A percentile compares a stretch with the other conserved stretches of the same genome.
Conservation (phyloP, 208 protist genomes). For the Lotmaria passim region DNA sequence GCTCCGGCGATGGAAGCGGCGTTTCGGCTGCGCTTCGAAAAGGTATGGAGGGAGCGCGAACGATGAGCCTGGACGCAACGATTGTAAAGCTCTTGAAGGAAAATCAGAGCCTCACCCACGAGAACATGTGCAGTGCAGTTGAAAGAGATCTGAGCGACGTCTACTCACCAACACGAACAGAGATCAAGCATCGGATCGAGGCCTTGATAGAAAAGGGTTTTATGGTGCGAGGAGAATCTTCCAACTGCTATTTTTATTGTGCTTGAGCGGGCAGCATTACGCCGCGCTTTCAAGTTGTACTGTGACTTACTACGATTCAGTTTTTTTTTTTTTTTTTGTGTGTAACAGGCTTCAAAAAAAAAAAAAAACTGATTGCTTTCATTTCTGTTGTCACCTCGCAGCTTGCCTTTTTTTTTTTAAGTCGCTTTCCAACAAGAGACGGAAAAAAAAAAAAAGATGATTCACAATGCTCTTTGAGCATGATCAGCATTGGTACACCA, state of each 20-base stretch:
- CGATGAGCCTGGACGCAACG: constrained; percentile 59
- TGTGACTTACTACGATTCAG: neutral
- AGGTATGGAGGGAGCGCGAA: constrained; percentile 33
- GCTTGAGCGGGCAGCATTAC: neutral
- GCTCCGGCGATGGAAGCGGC: constrained; percentile 7
- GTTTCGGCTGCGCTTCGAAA: constrained; percentile 2
- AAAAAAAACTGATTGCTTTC: neutral
- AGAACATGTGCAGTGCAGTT: constrained; percentile 51
- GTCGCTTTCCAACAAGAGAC: neutral
- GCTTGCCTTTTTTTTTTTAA: neutral
- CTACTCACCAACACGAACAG: constrained; percentile 42
- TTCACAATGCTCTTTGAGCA: too few relatives aligned
- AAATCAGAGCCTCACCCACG: constrained; percentile 54
- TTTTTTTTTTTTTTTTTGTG: neutral
- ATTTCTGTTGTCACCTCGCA: neutral
- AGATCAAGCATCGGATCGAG: constrained; percentile 73
- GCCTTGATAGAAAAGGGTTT: constrained; percentile 74
- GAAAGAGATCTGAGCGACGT: constrained; percentile 30
- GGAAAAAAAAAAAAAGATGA: neutral
- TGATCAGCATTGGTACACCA: too few relatives aligned
- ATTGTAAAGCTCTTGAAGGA: constrained; percentile 76
- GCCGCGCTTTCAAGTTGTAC: neutral
- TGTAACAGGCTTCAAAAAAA: too few relatives aligned
- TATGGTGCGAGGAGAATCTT: constrained; percentile 42
- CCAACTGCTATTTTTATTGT: constrained; percentile 40